A percentile compares a stretch with the other conserved stretches of the same genome.
phyloP scores from a whole-genome alignment of 2,329 filamentous ascomycete species.

The Fusarium cicatricum region DNA sequence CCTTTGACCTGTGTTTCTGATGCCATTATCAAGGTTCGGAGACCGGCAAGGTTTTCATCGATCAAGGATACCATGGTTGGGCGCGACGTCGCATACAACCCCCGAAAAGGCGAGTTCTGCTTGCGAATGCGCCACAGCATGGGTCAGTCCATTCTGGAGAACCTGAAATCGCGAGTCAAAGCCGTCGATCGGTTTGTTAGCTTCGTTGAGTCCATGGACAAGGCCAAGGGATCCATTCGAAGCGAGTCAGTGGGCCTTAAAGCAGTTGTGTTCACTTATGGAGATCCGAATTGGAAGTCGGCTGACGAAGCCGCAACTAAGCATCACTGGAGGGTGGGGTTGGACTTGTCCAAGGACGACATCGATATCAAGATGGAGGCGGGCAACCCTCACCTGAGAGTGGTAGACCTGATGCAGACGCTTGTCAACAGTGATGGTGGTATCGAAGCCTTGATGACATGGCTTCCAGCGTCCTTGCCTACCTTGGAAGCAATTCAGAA shows the following conservation, averaged over 20 bases:
- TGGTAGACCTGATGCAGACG: constrained; percentile 65
- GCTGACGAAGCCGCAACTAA: constrained; percentile 4
- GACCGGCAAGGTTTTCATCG: constrained; percentile 62
- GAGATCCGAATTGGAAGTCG: constrained; percentile 38
- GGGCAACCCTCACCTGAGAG: constrained; percentile 72
- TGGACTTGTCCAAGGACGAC: constrained; percentile 63
- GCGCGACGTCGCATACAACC: constrained; percentile 68
- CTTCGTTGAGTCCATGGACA: constrained; percentile 72
- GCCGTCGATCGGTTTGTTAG: constrained; percentile 75
- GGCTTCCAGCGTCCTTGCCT: constrained; percentile 68
- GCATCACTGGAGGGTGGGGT: constrained; percentile 59
- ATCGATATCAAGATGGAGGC: constrained; percentile 68
- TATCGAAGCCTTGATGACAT: constrained; percentile 63
- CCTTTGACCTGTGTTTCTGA: constrained; percentile 55
- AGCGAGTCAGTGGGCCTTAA: constrained; percentile 68
- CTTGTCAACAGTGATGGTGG: constrained; percentile 63
- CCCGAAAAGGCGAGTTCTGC: constrained; percentile 67
- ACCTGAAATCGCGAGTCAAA: constrained; percentile 67
- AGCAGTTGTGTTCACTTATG: constrained; percentile 75
- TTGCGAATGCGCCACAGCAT: constrained; percentile 67
- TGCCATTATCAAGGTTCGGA: constrained; percentile 63
- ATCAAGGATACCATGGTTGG: constrained; percentile 63
- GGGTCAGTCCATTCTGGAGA: constrained; percentile 65
- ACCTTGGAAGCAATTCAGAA: constrained; percentile 68
- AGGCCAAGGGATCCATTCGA: constrained; percentile 61